Conservation (phyloP, 148 eudicot genomes). For the Vaccinium corymbosum region DNA sequence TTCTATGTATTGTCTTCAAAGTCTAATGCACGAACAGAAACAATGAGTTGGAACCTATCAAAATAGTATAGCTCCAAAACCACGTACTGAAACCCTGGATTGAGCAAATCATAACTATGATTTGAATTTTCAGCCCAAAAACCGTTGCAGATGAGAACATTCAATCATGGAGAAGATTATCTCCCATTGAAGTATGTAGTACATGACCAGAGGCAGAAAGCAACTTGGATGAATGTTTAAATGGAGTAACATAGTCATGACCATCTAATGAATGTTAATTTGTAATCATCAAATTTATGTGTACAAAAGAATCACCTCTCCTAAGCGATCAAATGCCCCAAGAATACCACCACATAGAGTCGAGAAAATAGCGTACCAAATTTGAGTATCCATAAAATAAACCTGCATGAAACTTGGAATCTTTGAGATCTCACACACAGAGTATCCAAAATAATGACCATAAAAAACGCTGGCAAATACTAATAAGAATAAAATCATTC, state of each 20-base stretch:
- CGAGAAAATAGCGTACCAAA: conserved; percentile 73
- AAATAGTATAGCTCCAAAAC: not conserved
- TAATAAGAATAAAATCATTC: not conserved
- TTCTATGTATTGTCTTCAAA: not conserved
- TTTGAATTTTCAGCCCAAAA: not conserved
- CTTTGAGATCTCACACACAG: not conserved
- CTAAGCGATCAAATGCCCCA: conserved; percentile 73
- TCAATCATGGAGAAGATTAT: not conserved
- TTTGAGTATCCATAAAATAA: conserved; percentile 70
- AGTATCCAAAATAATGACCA: not conserved
- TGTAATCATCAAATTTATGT: not conserved
- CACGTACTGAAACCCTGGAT: not conserved
- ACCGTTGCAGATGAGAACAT: not conserved
- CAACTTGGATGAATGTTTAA: conserved; percentile 10
- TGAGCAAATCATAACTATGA: not conserved
- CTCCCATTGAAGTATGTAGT: not conserved
- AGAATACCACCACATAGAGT: conserved; percentile 62
- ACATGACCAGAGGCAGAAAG: not conserved
- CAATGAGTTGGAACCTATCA: not conserved
- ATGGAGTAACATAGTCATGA: not conserved
- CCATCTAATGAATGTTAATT: not conserved
- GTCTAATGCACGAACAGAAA: not conserved
- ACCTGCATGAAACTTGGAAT: conserved; percentile 34
- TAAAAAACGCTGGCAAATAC: not conserved
- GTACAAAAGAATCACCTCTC: conserved; percentile 50